Conservation (phyloP, 2,329 filamentous ascomycete genomes). For the Fusarium xylarioides region DNA sequence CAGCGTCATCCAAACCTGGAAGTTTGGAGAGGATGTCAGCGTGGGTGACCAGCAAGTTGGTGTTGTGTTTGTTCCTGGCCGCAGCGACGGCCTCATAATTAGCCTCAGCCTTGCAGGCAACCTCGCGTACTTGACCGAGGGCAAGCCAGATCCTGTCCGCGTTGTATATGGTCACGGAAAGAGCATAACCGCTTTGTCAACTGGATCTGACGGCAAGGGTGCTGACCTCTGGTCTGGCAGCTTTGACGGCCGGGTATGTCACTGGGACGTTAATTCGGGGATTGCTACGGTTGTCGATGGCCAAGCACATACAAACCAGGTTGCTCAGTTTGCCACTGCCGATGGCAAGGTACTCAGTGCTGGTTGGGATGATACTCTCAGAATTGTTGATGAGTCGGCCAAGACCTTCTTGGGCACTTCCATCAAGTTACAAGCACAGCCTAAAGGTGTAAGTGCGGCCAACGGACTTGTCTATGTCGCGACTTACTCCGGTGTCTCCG, state of each 20-base stretch:
- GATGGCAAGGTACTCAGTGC: constrained; percentile 79
- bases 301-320: constrained; percentile 84
- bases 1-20: constrained; percentile 83
- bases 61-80: constrained; percentile 85
- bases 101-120: constrained; percentile 89
- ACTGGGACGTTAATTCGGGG: constrained; percentile 81
- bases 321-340: constrained; percentile 75
- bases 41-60: constrained; percentile 91
- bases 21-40: constrained; percentile 80
- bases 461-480: constrained; percentile 65
- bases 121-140: constrained; percentile 85
- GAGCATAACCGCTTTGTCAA: constrained; percentile 78
- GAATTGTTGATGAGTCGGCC: constrained; percentile 77
- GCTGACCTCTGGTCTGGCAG: constrained; percentile 87
- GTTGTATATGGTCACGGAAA: constrained; percentile 90
- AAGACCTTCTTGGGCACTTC: constrained; percentile 78
- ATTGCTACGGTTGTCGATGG: constrained; percentile 78
- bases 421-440: constrained; percentile 78
- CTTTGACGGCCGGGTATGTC: constrained; percentile 86
- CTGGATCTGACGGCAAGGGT: constrained; percentile 58
- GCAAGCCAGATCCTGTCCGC: constrained; percentile 72
- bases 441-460: constrained; percentile 74
- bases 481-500: constrained; percentile 59
- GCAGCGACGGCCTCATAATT: constrained; percentile 87
- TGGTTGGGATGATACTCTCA: constrained; percentile 93